A percentile compares a stretch with the other conserved stretches of the same genome.
Conservation (phyloP, 2,329 filamentous ascomycete genomes). For the Ophiocordyceps sinensis region DNA sequence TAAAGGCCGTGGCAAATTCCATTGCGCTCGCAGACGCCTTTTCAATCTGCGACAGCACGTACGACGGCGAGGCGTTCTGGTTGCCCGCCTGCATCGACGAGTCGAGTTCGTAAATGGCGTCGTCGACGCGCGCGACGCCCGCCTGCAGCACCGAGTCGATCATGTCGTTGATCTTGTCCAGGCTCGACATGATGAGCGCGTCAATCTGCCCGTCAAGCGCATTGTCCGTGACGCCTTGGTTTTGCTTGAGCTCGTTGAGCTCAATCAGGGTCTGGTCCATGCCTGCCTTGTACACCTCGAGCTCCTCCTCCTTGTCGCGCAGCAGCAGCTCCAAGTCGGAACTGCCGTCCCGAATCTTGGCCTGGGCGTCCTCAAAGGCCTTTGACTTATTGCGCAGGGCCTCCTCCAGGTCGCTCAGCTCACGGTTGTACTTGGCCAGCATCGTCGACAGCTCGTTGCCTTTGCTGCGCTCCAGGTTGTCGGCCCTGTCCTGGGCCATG, state of each 20-base stretch:
- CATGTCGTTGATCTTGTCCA: slow-evolving; percentile 91
- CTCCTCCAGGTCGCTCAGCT: slow-evolving; percentile 94
- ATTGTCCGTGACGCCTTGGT: slow-evolving; percentile 59
- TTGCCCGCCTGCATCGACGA: slow-evolving; percentile 98
- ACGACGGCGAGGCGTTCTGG: slow-evolving; percentile 89
- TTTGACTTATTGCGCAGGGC: slow-evolving; percentile 77
- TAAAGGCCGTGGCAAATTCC: slow-evolving; percentile 96
- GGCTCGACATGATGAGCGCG: slow-evolving; percentile 68
- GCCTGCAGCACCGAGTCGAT: slow-evolving; percentile 93
- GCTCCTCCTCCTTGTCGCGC: slow-evolving; percentile 90
- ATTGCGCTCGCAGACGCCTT: slow-evolving; percentile 90
- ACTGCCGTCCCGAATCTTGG: slow-evolving; percentile 64
- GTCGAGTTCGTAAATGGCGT: slow-evolving; percentile 92
- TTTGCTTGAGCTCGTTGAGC: slow-evolving; percentile 72
- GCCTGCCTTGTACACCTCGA: slow-evolving; percentile 94
- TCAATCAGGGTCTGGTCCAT: slow-evolving; percentile 95
- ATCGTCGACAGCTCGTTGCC: slow-evolving; percentile 89
- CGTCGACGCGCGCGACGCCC: slow-evolving; percentile 85
- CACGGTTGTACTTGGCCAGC: slow-evolving; percentile 90
- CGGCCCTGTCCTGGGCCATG: slow-evolving; percentile 79
- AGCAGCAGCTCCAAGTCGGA: slow-evolving; percentile 76
- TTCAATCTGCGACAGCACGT: slow-evolving; percentile 91
- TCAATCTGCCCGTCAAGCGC: slow-evolving; percentile 86
- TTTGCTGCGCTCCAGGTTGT: slow-evolving; percentile 85
- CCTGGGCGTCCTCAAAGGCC: slow-evolving; percentile 69